phyloP scores from a whole-genome alignment of 352 stramenopile genomes.

The Globisporangium parvum region DNA sequence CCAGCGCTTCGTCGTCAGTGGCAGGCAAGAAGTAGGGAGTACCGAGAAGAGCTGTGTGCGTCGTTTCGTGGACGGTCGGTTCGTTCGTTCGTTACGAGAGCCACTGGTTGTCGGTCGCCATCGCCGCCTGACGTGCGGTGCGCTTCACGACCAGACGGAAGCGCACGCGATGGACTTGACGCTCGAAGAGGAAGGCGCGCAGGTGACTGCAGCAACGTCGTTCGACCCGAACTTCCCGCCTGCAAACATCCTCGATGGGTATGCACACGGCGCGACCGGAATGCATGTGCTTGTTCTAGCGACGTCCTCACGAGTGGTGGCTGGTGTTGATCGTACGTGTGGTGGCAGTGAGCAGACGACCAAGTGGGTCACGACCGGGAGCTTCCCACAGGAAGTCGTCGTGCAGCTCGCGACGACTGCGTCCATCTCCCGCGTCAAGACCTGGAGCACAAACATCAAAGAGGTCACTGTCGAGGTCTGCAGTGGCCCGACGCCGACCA shows the following conservation, averaged over 20 bases:
- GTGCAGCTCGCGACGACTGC: slow-evolving; percentile 73
- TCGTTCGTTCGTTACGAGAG: background rate
- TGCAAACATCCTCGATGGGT: slow-evolving; percentile 80
- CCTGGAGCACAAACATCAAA: slow-evolving; percentile 73
- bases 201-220: slow-evolving; percentile 75
- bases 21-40: too few relatives aligned
- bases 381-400: slow-evolving; percentile 77
- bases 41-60: too few relatives aligned
- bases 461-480: slow-evolving; percentile 66
- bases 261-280: background rate
- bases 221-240: slow-evolving; percentile 66
- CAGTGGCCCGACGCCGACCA: slow-evolving; percentile 56
- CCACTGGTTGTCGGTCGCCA: too few relatives aligned
- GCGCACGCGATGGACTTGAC: slow-evolving; percentile 57
- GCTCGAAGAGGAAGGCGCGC: slow-evolving; percentile 72
- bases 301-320: background rate
- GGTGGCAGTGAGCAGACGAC: slow-evolving; percentile 51
- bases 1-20: too few relatives aligned
- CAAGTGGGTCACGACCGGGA: slow-evolving; percentile 81
- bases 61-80: too few relatives aligned
- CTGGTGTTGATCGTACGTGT: background rate
- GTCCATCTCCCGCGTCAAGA: slow-evolving; percentile 73
- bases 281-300: background rate
- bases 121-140: too few relatives aligned
- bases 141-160: background rate